Conservation (phyloP, 1,284 basidiomycete genomes). For the Anthracocystis walkeri region DNA sequence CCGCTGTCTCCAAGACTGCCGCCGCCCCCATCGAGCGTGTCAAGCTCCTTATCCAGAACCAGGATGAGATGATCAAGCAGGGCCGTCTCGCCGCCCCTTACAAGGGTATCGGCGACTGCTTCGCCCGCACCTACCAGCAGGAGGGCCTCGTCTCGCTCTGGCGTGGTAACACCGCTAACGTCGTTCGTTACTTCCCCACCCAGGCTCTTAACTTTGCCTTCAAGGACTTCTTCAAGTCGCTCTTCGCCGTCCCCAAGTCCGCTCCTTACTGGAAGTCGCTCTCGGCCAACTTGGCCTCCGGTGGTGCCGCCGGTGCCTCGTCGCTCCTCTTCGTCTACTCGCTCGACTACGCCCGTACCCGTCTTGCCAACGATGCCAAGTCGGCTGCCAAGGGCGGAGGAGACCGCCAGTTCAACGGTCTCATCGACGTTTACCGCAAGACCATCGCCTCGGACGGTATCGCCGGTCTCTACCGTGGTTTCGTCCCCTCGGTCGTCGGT, state of each 20-base stretch:
- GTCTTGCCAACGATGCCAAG: constrained; percentile 70
- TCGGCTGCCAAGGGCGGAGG: constrained; percentile 68
- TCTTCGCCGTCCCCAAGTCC: constrained; percentile 68
- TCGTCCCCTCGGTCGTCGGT: constrained; percentile 69
- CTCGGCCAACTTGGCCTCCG: constrained; percentile 68
- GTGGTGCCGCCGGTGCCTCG: constrained; percentile 70
- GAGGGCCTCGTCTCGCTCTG: constrained; percentile 69
- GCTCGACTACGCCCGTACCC: constrained; percentile 70
- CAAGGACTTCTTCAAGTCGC: constrained; percentile 70
- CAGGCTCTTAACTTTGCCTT: constrained; percentile 70
- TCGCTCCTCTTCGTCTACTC: constrained; percentile 70
- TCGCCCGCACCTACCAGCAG: constrained; percentile 69
- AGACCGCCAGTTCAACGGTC: constrained; percentile 70
- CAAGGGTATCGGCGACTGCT: constrained; percentile 70
- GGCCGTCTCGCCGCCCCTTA: constrained; percentile 69
- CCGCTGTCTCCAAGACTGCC: constrained; percentile 70
- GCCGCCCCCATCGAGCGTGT: constrained; percentile 70
- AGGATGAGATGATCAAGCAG: constrained; percentile 71
- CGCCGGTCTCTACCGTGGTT: constrained; percentile 70
- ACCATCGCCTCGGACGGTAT: constrained; percentile 69
- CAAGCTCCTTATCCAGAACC: constrained; percentile 70
- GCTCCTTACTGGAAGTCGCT: constrained; percentile 69
- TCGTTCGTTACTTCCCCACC: constrained; percentile 70
- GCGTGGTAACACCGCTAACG: constrained; percentile 70
- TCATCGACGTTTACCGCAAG: constrained; percentile 70